Base-by-base conservation (phyloP, 371 early-diverging fungal species). In the Parasitella parasitica region DNA sequence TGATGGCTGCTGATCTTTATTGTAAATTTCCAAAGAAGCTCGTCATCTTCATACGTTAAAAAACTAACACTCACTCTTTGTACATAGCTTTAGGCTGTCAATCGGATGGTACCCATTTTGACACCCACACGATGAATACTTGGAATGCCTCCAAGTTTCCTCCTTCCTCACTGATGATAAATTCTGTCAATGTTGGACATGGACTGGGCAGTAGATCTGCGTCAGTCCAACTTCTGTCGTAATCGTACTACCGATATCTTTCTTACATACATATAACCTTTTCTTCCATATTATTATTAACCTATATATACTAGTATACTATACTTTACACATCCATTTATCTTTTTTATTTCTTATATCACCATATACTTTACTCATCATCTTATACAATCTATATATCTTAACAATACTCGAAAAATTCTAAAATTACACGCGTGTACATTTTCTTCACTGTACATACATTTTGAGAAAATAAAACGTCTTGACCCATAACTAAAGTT, bases 1-100 rank as follows among this genome's bases (percentile, higher is more conserved):
- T 39, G 13, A 38, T 62, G 63, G 38, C 36, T 30, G 18, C 30
- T 34, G 61, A 54, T 22, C 16, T 61, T 26, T 53, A 53, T 43
- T 26, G 59, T 59, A 59, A 38, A 51, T 59, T 27, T 20, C 4
- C 30, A 30, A 39, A 20, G 28, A 7, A 41, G 1, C 7, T 7
- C 5, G 3, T 16, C 27, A 13, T 16, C 16, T 41, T 8, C 39
- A 6, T 8, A 30, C 52, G n/a, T n/a, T n/a, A n/a, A n/a, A 26
- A 11, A 26, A 52, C 27, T 27, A 5, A 30, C 13, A n/a, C n/a
- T 48, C 9, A 48, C 8, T 22, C 7, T 34, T 6, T 7, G 2
- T 35, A 16, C 1, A 9, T 53, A 53, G 53, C 57, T 56, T 28
- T 56, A 38, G 54, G 37, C 26, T 37, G 20, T 37, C 54, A 54